Evolutionary conservation across 306 rosid genomes (phyloP).

Genomic region (Dryas drummondii): DNA sequence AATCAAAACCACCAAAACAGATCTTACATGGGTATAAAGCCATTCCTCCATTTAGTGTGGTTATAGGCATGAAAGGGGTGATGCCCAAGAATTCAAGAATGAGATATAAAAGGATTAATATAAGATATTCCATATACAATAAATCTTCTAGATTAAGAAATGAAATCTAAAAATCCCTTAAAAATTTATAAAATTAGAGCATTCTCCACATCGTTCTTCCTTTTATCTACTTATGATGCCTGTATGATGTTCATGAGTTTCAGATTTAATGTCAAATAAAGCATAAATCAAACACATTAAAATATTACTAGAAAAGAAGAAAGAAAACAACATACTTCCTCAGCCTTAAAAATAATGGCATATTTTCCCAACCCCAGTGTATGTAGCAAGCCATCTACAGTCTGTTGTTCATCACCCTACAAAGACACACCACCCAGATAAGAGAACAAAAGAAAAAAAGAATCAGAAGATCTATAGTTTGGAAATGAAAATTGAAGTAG

Average conservation of each 20-base stretch:
- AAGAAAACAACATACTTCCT: constrained; percentile 71
- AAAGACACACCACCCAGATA: constrained; percentile 16
- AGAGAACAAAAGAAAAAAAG: constrained; percentile 19
- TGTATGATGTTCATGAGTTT: not conserved
- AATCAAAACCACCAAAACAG: not conserved
- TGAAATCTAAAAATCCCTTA: not conserved
- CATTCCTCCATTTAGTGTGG: not conserved
- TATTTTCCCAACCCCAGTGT: constrained; percentile 82
- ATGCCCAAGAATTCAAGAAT: not conserved
- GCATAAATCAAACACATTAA: not conserved
- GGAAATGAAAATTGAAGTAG: not conserved
- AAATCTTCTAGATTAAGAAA: not conserved
- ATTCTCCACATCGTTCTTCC: not conserved
- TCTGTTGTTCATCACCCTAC: constrained; percentile 71
- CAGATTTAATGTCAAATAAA: not conserved
- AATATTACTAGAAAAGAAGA: constrained; percentile 2
- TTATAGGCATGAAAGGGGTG: not conserved
- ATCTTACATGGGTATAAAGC: not conserved
- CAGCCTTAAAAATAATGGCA: constrained; percentile 81
- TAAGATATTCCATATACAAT: not conserved
- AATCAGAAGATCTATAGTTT: not conserved
- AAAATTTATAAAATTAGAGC: no score
- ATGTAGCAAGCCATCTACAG: constrained; percentile 78
- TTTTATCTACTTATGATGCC: no score
- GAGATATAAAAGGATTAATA: not conserved